Evolutionary conservation across 805 yeast genomes (phyloP).

Genomic region (Metschnikowia lunata): DNA sequence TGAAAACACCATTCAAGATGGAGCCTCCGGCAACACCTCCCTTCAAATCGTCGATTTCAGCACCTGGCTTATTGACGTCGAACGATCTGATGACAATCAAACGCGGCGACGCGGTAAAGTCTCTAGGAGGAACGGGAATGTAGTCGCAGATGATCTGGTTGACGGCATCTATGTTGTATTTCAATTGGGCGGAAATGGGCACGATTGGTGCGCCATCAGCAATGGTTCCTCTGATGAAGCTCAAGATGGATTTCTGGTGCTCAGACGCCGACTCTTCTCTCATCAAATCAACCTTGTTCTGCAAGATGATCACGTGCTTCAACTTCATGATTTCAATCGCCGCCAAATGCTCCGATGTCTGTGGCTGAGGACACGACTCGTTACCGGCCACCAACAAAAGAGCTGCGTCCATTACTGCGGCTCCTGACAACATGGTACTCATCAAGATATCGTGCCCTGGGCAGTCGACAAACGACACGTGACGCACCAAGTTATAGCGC

Average conservation of each 20-base stretch:
- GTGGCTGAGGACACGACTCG: constrained; percentile 99
- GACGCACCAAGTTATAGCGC: constrained; percentile 86
- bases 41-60: constrained; percentile 92
- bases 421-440: constrained; percentile 99
- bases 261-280: constrained; percentile 94
- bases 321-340: constrained; percentile 99
- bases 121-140: constrained; percentile 95
- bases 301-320: constrained; percentile 92
- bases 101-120: constrained; percentile 88
- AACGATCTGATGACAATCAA: constrained; percentile 96
- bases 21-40: constrained; percentile 99
- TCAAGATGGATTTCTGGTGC: constrained; percentile 88
- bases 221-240: constrained; percentile 93
- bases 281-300: constrained; percentile 98
- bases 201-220: constrained; percentile 99
- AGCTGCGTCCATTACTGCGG: constrained; percentile 99
- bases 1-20: constrained; percentile 93
- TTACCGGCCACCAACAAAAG: constrained; percentile 93
- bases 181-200: constrained; percentile 97
- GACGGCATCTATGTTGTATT: constrained; percentile 97
- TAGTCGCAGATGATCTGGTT: constrained; percentile 93
- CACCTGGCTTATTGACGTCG: constrained; percentile 98
- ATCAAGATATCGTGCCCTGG: constrained; percentile 99
- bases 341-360: constrained; percentile 97
- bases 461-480: constrained; percentile 98